Evolutionary conservation across 2,329 filamentous ascomycete genomes (phyloP).

Genomic region (Microsporum ferrugineum): DNA sequence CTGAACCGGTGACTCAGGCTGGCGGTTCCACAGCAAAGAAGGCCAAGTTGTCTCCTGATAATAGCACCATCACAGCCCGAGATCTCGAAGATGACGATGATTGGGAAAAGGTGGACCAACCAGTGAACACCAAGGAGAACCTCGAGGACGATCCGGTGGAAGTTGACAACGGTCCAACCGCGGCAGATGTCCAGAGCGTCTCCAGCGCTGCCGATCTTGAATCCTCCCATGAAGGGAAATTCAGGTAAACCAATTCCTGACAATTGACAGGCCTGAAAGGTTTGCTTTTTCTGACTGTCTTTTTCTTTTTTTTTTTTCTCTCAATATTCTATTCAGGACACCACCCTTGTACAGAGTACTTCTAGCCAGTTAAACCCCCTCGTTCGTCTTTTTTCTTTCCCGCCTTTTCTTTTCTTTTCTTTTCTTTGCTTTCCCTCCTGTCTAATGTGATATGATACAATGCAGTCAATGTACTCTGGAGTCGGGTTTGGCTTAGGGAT

Average conservation of each 20-base stretch:
- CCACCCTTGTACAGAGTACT: not conserved
- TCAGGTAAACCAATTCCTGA: not conserved
- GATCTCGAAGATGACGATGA: constrained; percentile 26
- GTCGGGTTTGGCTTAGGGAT: not conserved
- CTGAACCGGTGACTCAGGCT: constrained; percentile 35
- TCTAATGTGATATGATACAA: constrained; percentile 2
- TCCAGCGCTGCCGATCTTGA: constrained; percentile 21
- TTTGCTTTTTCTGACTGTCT: not conserved
- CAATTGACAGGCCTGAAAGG: not conserved
- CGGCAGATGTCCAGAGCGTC: constrained; percentile 26
- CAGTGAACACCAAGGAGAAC: constrained; percentile 18
- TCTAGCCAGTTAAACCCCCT: not conserved
- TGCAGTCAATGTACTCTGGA: not conserved
- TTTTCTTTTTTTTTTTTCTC: not conserved
- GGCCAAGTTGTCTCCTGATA: constrained; percentile 1
- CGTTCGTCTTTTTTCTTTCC: not conserved
- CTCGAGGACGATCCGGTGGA: constrained; percentile 27
- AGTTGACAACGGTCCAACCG: constrained; percentile 21
- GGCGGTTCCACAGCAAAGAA: constrained; percentile 5
- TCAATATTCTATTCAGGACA: not conserved
- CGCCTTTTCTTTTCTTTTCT: not conserved
- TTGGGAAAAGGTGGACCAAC: constrained; percentile 30
- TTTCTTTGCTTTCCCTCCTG: not conserved
- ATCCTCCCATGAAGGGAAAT: constrained; percentile 10
- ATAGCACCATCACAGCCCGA: constrained; percentile 8